Base-by-base conservation (phyloP, 1,284 basidiomycete genomes). In the Golubevia sp. region DNA sequence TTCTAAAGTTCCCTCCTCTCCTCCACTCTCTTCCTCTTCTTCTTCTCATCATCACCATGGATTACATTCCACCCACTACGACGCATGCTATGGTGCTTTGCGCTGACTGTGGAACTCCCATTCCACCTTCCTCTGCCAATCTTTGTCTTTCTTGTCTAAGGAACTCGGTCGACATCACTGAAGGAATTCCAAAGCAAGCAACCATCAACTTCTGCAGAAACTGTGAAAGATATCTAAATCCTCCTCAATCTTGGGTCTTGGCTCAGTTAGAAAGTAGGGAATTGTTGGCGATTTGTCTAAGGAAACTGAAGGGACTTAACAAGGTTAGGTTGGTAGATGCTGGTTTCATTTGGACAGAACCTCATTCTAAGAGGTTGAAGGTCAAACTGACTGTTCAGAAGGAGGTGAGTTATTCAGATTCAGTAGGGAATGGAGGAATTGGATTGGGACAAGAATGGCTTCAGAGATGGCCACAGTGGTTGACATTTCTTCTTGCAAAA, bases 341-440 rank as follows among this genome's bases (percentile, higher is more conserved):
- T 3, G 74, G 73, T 58, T 83, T 83, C 59, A 76, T 83, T 59
- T 83, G 80, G 80, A 83, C 80, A 18, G 80, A 83, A 55, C 80
- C 80, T 15, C 80, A 83, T 64, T 73, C 70, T 64, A 83, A 83
- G 68, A 70, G 80, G 49, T 66, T 83, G 20, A 70, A 76, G 3
- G 80, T 83, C 63, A 83, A 83, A 73, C 71, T 83, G 21, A 83
- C 80, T 0, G 80, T 83, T 0, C 80, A 83, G 60, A 83, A 83
- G 61, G 80, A 83, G 59, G 56, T 57, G 24, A 61, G 59, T 21
- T n/a, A 23, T 21, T 13, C 21, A 8, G 51, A 25, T 53, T 44
- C 13, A 18, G 11, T 44, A 18, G 38, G 38, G 18, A 18, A 44
- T 18, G 38, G 38, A 44, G 38, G 38, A 44, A 44, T 13, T 8